phyloP scores from a whole-genome alignment of 2,329 filamentous ascomycete genomes.

The Dothideomycetes sp. region DNA sequence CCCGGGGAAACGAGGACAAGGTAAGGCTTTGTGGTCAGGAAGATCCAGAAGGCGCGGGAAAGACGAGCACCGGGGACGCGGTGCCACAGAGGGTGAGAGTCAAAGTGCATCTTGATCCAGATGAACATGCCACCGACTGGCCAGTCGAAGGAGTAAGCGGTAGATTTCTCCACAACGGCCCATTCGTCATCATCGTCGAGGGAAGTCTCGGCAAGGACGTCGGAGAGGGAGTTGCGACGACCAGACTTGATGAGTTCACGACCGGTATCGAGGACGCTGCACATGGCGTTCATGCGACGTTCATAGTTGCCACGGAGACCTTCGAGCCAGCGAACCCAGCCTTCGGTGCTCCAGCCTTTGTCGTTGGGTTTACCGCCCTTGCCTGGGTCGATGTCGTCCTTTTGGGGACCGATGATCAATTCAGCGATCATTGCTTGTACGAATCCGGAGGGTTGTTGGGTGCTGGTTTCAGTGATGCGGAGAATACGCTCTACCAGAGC shows the following conservation, averaged over 20 bases:
- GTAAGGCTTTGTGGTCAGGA: slow-evolving; percentile 59
- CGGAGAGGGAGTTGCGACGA: slow-evolving; percentile 28
- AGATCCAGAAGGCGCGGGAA: slow-evolving; percentile 58
- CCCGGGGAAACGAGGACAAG: slow-evolving; percentile 64
- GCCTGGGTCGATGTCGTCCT: slow-evolving; percentile 29
- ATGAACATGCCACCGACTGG: slow-evolving; percentile 88
- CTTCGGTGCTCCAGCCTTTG: slow-evolving; percentile 64
- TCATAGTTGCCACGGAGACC: slow-evolving; percentile 79
- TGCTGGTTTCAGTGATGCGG: slow-evolving; percentile 67
- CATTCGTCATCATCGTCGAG: slow-evolving; percentile 47
- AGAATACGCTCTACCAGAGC: slow-evolving; percentile 63
- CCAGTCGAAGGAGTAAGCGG: slow-evolving; percentile 67
- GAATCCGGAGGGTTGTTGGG: slow-evolving; percentile 81
- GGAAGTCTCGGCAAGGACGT: slow-evolving; percentile 27
- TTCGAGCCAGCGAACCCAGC: slow-evolving; percentile 86
- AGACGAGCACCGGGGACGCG: slow-evolving; percentile 46
- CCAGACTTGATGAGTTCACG: slow-evolving; percentile 56
- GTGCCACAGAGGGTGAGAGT: slow-evolving; percentile 60
- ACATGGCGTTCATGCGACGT: slow-evolving; percentile 74
- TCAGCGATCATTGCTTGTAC: slow-evolving; percentile 75
- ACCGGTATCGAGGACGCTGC: slow-evolving; percentile 59
- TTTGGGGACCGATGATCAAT: slow-evolving; percentile 60
- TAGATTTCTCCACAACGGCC: slow-evolving; percentile 65
- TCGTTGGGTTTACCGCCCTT: slow-evolving; percentile 42
- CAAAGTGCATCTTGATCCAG: slow-evolving; percentile 67